Evolutionary conservation across 2,329 filamentous ascomycete species (phyloP).

Genomic region (Lojkania enalia): DNA sequence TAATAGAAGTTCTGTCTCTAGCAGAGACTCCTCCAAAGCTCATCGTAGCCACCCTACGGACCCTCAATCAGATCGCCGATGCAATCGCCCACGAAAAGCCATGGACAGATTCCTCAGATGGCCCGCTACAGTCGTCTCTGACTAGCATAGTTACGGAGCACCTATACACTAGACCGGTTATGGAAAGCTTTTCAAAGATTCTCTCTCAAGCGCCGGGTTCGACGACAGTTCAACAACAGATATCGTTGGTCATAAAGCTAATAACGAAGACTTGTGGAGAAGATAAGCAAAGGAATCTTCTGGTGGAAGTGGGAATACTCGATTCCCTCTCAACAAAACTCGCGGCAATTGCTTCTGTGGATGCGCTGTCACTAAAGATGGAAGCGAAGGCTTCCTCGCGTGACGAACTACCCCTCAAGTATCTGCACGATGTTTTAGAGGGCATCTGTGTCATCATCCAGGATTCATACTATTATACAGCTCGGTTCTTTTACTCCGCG

Average conservation of each 20-base stretch:
- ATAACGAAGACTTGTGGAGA: constrained; percentile 68
- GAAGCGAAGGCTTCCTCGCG: constrained; percentile 20
- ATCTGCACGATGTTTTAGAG: constrained; percentile 71
- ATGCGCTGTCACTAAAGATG: constrained; percentile 24
- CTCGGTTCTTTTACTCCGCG: constrained; percentile 58
- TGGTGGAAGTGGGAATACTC: constrained; percentile 74
- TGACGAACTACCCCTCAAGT: constrained; percentile 51
- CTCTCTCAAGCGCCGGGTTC: constrained; percentile 61
- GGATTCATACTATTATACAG: constrained; percentile 77
- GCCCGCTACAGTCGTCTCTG: constrained; percentile 60
- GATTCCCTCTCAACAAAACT: constrained; percentile 77
- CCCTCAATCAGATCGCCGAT: constrained; percentile 71
- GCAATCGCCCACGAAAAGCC: constrained; percentile 62
- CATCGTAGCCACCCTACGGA: constrained; percentile 72
- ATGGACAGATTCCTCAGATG: constrained; percentile 53
- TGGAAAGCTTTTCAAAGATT: constrained; percentile 67
- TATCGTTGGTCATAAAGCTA: constrained; percentile 61
- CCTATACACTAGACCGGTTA: constrained; percentile 65
- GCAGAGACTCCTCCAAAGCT: constrained; percentile 66
- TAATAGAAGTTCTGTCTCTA: constrained; percentile 72
- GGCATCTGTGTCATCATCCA: constrained; percentile 77
- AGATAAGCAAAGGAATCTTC: constrained; percentile 69
- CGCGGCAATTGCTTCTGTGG: constrained; percentile 45
- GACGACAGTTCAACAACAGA: constrained; percentile 62
- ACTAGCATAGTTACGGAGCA: constrained; percentile 32